phyloP scores from a whole-genome alignment of 1,139 yeast species.

The Saccharomyces pastorianus region DNA sequence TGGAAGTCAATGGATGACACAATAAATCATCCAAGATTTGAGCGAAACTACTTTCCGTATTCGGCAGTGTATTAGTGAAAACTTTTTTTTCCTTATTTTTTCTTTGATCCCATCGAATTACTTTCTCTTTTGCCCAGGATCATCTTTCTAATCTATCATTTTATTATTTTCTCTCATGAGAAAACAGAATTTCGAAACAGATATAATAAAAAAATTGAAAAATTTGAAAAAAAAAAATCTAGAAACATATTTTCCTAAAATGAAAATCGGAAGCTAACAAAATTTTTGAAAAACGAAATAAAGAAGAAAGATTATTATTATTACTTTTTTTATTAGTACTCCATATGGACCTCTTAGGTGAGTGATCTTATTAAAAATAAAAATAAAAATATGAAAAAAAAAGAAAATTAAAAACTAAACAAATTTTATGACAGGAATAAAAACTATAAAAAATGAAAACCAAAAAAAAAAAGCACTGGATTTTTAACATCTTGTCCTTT shows the following conservation, averaged over 20 bases:
- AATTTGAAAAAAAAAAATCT: not conserved
- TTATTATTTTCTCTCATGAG: not conserved
- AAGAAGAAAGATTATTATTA: not conserved
- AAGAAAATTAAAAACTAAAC: not conserved
- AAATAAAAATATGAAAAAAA: not conserved
- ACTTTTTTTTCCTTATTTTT: not conserved
- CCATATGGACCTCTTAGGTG: constrained; percentile 10
- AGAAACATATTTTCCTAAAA: not conserved
- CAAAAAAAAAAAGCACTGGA: not conserved
- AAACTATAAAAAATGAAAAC: not conserved
- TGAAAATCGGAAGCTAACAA: not conserved
- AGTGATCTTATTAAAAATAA: constrained; percentile 5
- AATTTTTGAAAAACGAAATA: not conserved
- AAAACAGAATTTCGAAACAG: not conserved
- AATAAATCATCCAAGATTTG: not conserved
- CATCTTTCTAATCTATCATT: not conserved
- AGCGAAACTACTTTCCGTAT: constrained; percentile 1
- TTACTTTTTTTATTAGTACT: constrained; percentile 1
- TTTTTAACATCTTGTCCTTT: not conserved
- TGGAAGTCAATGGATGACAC: not conserved
- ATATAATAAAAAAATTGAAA: not conserved
- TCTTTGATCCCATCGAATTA: not conserved
- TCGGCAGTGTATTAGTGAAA: constrained; percentile 2
- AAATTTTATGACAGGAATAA: not conserved
- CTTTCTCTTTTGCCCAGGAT: not conserved